Percentiles rank a stretch among this genome's conserved stretches.
Evolutionary conservation across 805 yeast species (phyloP).

Genomic region (Saccharomycopsis sp.): DNA sequence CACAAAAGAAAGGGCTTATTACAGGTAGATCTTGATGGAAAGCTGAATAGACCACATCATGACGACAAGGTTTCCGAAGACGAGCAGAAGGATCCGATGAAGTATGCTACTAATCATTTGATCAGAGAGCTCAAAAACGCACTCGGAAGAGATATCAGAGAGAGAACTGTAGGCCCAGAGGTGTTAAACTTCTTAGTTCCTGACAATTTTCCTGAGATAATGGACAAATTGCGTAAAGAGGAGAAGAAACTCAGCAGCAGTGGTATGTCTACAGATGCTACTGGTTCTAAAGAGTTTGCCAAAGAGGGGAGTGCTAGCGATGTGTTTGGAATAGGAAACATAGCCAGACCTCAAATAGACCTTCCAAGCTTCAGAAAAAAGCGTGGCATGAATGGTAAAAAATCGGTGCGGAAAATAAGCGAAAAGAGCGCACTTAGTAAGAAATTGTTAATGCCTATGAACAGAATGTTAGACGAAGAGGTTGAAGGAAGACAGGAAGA

Average conservation of each 20-base stretch:
- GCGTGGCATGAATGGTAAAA: constrained; percentile 12
- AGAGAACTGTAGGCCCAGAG: constrained; percentile 62
- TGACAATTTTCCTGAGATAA: constrained; percentile 46
- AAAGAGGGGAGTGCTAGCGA: constrained; percentile 5
- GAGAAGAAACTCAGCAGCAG: constrained; percentile 22
- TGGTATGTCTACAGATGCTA: not conserved
- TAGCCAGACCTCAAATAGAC: constrained; percentile 21
- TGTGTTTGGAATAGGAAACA: constrained; percentile 13
- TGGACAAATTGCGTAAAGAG: constrained; percentile 25
- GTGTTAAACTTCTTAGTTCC: constrained; percentile 56
- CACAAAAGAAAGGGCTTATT: constrained; percentile 6
- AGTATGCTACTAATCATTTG: constrained; percentile 53
- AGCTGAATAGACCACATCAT: constrained; percentile 13
- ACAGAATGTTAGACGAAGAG: constrained; percentile 22
- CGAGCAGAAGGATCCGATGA: constrained; percentile 31
- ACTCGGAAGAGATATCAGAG: constrained; percentile 65
- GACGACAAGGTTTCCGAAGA: constrained; percentile 21
- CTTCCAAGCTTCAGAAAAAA: constrained; percentile 24
- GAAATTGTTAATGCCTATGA: constrained; percentile 23
- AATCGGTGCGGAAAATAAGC: constrained; percentile 13
- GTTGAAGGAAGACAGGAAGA: constrained; percentile 14
- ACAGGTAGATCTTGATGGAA: constrained; percentile 15
- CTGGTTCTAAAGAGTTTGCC: constrained; percentile 22
- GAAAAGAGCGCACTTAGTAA: constrained; percentile 24
- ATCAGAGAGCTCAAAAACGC: constrained; percentile 58